A percentile compares a stretch with the other conserved stretches of the same genome.
Evolutionary conservation across 2,329 filamentous ascomycete species (phyloP).

Genomic region (Fusarium globosum): DNA sequence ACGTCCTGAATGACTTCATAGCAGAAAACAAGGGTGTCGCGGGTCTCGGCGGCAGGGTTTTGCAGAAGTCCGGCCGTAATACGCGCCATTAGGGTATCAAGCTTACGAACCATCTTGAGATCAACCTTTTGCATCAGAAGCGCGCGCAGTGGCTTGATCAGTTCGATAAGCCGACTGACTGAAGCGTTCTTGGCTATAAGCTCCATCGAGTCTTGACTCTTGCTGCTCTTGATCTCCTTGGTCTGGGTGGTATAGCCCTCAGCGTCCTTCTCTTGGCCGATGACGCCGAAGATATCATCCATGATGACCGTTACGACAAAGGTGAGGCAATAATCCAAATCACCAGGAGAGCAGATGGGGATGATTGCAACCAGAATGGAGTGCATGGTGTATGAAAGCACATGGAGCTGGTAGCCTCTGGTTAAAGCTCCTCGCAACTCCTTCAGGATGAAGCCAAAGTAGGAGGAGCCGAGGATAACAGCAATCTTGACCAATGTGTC

Average conservation of each 20-base stretch:
- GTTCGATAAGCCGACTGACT: slow-evolving; percentile 75
- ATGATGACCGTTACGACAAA: slow-evolving; percentile 87
- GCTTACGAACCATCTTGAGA: slow-evolving; percentile 84
- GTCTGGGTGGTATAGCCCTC: slow-evolving; percentile 95
- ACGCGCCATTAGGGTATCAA: slow-evolving; percentile 87
- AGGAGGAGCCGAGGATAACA: slow-evolving; percentile 80
- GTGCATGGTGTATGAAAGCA: slow-evolving; percentile 94
- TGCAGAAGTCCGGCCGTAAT: slow-evolving; percentile 85
- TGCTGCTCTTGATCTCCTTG: slow-evolving; percentile 98
- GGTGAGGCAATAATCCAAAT: slow-evolving; percentile 87
- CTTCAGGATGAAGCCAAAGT: slow-evolving; percentile 92
- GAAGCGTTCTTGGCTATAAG: slow-evolving; percentile 86
- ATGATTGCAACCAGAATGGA: slow-evolving; percentile 83
- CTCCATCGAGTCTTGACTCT: slow-evolving; percentile 98
- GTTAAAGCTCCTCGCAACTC: slow-evolving; percentile 86
- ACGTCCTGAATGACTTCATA: slow-evolving; percentile 93
- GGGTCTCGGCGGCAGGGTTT: slow-evolving; percentile 81
- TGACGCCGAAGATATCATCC: slow-evolving; percentile 95
- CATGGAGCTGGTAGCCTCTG: slow-evolving; percentile 91
- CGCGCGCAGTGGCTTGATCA: slow-evolving; percentile 81
- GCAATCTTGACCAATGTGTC: slow-evolving; percentile 89
- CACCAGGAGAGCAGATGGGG: slow-evolving; percentile 80
- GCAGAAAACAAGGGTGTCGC: slow-evolving; percentile 91
- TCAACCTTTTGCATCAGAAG: slow-evolving; percentile 87
- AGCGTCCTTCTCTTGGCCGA: slow-evolving; percentile 95